Percentiles rank a stretch among this genome's conserved stretches.
Conservation (phyloP, 768 basidiomycete species). For the Dictyophora rubrovolvata region DNA sequence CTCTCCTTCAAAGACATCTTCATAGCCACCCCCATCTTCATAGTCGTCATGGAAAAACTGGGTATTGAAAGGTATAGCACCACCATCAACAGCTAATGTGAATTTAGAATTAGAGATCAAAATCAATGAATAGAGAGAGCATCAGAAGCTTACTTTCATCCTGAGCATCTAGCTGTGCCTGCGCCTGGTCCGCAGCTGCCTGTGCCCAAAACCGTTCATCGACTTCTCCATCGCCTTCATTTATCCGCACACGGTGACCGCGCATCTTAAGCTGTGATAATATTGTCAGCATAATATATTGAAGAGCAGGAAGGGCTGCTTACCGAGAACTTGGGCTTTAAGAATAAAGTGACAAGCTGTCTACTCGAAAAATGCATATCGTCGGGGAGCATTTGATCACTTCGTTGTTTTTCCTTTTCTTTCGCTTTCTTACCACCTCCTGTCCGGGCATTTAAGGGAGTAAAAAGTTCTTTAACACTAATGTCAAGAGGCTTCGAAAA, state of each 20-base stretch:
- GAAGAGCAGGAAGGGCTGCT: constrained; percentile 20
- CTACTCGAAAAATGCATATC: constrained; percentile 96
- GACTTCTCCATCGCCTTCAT: constrained; percentile 70
- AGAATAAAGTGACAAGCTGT: constrained; percentile 83
- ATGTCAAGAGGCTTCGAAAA: constrained; percentile 55
- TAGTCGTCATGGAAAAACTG: constrained; percentile 95
- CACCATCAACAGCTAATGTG: constrained; percentile 32
- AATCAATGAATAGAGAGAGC: background rate
- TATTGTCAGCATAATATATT: background rate
- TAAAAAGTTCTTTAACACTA: constrained; percentile 64
- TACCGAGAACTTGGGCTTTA: constrained; percentile 94
- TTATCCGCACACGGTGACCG: constrained; percentile 43
- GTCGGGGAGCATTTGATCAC: constrained; percentile 77
- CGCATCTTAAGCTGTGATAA: constrained; percentile 74
- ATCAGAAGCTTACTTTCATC: constrained; percentile 49
- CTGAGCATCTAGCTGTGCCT: constrained; percentile 43
- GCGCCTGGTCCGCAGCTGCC: constrained; percentile 74
- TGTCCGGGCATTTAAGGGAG: constrained; percentile 53
- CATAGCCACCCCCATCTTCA: constrained; percentile 55
- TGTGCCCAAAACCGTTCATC: constrained; percentile 98
- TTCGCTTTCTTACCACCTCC: constrained; percentile 37
- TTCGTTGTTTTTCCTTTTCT: constrained; percentile 53
- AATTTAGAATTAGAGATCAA: constrained; percentile 10
- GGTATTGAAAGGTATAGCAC: constrained; percentile 76
- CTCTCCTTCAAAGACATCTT: constrained; percentile 42